These are phyloP conservation scores for Cryptosporidium sp. DNA, from an alignment of 169 alveolate species.

Conservation along the genomic window DNA sequence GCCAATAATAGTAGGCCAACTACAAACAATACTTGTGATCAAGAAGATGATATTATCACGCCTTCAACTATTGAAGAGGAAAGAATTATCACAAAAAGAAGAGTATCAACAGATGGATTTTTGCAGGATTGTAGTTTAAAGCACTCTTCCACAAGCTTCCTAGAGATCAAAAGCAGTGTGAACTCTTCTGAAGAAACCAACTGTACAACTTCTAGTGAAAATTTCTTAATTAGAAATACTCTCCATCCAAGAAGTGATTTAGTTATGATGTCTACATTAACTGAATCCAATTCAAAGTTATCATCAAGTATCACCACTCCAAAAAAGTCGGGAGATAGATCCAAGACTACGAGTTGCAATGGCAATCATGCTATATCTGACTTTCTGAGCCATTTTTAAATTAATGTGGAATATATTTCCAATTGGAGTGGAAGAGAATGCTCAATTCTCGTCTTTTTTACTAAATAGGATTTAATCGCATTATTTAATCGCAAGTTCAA, in stretches of 20 bases:
- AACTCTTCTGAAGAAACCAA: slow-evolving; percentile 65
- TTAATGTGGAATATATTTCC: neutral
- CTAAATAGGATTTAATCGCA: neutral
- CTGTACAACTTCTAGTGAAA: slow-evolving; percentile 39
- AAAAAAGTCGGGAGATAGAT: neutral
- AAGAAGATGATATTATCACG: slow-evolving; percentile 77
- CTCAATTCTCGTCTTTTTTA: neutral
- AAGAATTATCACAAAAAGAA: neutral
- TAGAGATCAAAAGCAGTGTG: slow-evolving; percentile 41
- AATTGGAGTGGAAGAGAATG: neutral
- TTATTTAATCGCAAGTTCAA: neutral
- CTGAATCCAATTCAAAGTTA: slow-evolving; percentile 31
- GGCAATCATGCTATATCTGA: neutral
- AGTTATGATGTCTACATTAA: slow-evolving; percentile 14
- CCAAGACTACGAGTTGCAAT: neutral
- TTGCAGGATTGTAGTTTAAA: neutral
- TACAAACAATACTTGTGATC: slow-evolving; percentile 56
- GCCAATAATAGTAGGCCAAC: slow-evolving; percentile 72
- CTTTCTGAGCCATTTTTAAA: slow-evolving; percentile 10
- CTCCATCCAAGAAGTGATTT: neutral
- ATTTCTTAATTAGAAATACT: slow-evolving; percentile 14
- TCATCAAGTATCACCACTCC: slow-evolving; percentile 35
- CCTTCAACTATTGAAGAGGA: slow-evolving; percentile 41
- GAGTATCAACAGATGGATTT: neutral
- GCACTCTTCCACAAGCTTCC: slow-evolving; percentile 6